Conservation (phyloP, 2,329 filamentous ascomycete genomes). For the Xylaria sp. region DNA sequence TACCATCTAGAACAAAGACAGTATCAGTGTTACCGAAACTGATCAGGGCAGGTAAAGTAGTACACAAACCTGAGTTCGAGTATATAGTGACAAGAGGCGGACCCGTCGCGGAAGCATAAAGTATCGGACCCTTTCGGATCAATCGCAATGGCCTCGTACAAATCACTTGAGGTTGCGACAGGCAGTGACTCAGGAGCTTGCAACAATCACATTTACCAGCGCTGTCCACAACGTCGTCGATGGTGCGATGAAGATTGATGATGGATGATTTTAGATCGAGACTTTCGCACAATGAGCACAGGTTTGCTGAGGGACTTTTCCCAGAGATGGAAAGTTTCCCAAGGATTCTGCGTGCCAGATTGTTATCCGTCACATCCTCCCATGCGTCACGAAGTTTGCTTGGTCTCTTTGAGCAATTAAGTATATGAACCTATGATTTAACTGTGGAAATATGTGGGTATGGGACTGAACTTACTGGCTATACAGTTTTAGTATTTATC, state of each 20-base stretch:
- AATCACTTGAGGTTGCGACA: not conserved
- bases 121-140: slow-evolving; percentile 8
- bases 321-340: not conserved
- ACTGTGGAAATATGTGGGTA: not conserved
- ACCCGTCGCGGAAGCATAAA: not conserved
- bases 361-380: slow-evolving; percentile 19
- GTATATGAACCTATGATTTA: not conserved
- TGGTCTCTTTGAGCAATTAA: slow-evolving; percentile 6
- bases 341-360: slow-evolving; percentile 1
- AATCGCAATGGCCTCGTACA: slow-evolving; percentile 1
- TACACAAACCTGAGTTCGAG: not conserved
- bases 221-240: not conserved
- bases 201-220: not conserved
- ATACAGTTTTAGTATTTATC: not conserved
- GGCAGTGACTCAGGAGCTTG: slow-evolving; percentile 2
- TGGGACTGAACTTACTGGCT: not conserved
- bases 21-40: not conserved
- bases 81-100: slow-evolving; percentile 9
- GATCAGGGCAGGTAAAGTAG: not conserved
- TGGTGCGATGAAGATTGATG: slow-evolving; percentile 5
- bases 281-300: slow-evolving; percentile 5
- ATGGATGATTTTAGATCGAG: not conserved
- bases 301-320: not conserved
- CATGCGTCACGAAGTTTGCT: slow-evolving; percentile 14
- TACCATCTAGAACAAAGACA: not conserved